These are phyloP conservation scores for Smallanthus sonchifolius DNA, from an alignment of 129 eudicot species.

Conservation along the genomic window DNA sequence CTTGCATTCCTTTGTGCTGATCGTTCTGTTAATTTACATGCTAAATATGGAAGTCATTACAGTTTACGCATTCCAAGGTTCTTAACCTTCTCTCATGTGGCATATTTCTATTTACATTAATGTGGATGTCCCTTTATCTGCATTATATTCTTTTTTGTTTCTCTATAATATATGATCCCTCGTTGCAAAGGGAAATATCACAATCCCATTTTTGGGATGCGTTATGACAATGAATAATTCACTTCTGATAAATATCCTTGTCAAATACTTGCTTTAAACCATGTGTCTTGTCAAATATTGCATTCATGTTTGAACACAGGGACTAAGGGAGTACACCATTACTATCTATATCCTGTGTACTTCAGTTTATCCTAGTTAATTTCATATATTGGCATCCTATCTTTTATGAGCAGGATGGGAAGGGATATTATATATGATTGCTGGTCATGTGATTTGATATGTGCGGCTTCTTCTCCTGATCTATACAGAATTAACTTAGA, in stretches of 20 bases:
- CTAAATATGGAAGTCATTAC: slow-evolving; percentile 93
- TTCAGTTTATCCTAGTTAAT: background rate
- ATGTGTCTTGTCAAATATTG: background rate
- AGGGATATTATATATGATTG: slow-evolving; percentile 83
- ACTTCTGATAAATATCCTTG: background rate
- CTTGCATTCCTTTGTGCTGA: slow-evolving; percentile 93
- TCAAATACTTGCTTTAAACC: background rate
- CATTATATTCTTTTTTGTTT: background rate
- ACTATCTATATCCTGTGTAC: background rate
- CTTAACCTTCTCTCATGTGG: background rate
- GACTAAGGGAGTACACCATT: background rate
- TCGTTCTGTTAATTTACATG: slow-evolving; percentile 90
- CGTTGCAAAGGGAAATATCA: background rate
- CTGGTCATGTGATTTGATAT: slow-evolving; percentile 95
- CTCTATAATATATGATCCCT: slow-evolving; percentile 3
- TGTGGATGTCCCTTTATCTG: slow-evolving; percentile 5
- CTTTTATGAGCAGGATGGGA: slow-evolving; percentile 69
- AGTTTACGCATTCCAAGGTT: slow-evolving; percentile 91
- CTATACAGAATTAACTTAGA: slow-evolving; percentile 88
- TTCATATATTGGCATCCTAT: background rate
- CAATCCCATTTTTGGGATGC: background rate
- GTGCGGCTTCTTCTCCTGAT: slow-evolving; percentile 99
- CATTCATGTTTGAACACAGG: background rate
- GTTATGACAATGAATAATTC: background rate
- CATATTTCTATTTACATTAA: background rate